Evolutionary conservation across 345 rosid genomes (phyloP), one percentile per base, ranked within the genome.

Genomic region (Eucalyptus rudis): DNA sequence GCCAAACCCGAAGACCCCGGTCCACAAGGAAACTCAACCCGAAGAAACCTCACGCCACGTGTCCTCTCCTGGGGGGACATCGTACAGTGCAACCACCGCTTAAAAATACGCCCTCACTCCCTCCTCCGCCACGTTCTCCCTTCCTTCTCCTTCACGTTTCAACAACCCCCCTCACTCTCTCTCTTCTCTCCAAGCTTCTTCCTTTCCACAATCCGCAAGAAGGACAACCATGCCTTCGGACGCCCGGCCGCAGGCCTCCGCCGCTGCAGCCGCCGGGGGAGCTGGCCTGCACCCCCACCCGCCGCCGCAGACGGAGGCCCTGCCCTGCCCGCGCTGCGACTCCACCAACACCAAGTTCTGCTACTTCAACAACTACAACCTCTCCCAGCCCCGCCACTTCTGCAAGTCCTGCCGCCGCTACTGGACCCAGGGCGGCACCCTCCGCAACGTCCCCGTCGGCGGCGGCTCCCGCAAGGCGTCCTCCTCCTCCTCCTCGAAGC

Each of bases 361-460:
- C 87, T 95, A 95, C 91, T 95, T 93, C 91, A 95, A 95, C 90
- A 95, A 95, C 93, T 95, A 95, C 90, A 95, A 94, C 90, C 92
- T 94, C 88, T 89, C 95, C 59, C 96, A 94, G 92, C 96, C 96
- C 27, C 96, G 96, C 51, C 93, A 95, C 90, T 95, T 93, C 93
- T 95, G 96, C 93, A 94, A 95, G 91, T 80, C 91, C 15, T 94
- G 96, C 90, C 95, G 96, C 86, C 96, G 96, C 19, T 95, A 94
- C 94, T 95, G 96, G 96, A 95, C 96, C 36, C 94, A 94, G 7
- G 96, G 96, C 31, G 96, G 96, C 49, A 91, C 96, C 56, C 96
- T 95, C 86, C 96, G 96, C 31, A 92, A 94, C 88, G 94, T 95
- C 66, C 96, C 96, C 31, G 89, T 95, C 58, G 96, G 96, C 43